phyloP scores from a whole-genome alignment of 2,329 filamentous ascomycete genomes.

The Sclerotinia trifoliorum region DNA sequence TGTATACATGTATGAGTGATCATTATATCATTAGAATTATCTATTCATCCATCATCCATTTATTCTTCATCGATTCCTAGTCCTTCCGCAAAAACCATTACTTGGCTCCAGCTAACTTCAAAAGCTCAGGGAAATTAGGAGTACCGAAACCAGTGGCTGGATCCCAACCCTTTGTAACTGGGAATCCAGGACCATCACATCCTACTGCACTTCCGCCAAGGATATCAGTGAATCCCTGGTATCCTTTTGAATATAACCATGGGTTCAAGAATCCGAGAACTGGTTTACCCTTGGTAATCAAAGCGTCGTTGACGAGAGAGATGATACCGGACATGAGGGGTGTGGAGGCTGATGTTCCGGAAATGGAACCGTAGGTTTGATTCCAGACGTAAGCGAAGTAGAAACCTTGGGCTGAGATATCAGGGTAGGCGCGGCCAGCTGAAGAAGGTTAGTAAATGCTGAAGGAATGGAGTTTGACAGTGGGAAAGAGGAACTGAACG shows the following conservation, averaged over 20 bases:
- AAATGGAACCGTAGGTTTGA: constrained; percentile 43
- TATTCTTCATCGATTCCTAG: neutral
- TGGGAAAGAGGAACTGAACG: neutral
- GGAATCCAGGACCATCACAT: constrained; percentile 38
- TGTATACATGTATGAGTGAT: neutral
- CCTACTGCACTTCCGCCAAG: constrained; percentile 41
- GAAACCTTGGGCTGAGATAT: constrained; percentile 56
- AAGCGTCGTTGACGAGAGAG: constrained; percentile 60
- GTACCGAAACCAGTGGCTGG: constrained; percentile 43
- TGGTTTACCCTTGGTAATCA: constrained; percentile 50
- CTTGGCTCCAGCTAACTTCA: constrained; percentile 1
- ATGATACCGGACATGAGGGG: constrained; percentile 58
- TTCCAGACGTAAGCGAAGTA: constrained; percentile 50
- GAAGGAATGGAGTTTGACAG: too few species aligned
- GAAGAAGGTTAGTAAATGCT: neutral
- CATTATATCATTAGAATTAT: constrained; percentile 13
- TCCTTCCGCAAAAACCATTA: neutral
- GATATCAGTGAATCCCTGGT: constrained; percentile 44
- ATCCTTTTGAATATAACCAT: constrained; percentile 43
- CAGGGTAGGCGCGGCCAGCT: constrained; percentile 50
- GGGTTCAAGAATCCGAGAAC: constrained; percentile 47
- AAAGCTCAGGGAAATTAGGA: constrained; percentile 26
- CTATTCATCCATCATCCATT: neutral
- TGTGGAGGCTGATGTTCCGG: constrained; percentile 53
- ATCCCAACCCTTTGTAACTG: constrained; percentile 41